Evolutionary conservation across 257 asterid species (phyloP).

Genomic region (Jasminum sambac): DNA sequence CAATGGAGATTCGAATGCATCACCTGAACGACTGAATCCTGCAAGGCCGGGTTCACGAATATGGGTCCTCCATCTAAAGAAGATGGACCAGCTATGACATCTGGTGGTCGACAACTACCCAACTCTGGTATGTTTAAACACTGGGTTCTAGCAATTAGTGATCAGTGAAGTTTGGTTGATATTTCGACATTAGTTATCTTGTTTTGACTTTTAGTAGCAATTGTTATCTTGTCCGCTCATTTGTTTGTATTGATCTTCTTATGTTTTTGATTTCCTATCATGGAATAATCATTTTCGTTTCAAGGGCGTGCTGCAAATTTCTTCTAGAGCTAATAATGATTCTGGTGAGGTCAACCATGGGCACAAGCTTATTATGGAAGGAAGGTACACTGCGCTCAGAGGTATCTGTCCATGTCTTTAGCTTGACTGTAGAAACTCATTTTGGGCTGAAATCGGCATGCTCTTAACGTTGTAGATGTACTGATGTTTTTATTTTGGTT

Average conservation of each 20-base stretch:
- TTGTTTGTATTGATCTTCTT: background rate
- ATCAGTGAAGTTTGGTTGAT: slow-evolving; percentile 13
- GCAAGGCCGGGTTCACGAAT: slow-evolving; percentile 40
- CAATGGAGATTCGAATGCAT: slow-evolving; percentile 56
- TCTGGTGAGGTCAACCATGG: slow-evolving; percentile 43
- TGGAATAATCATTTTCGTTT: slow-evolving; percentile 28
- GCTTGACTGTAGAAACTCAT: slow-evolving; percentile 14
- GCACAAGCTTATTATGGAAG: slow-evolving; percentile 46
- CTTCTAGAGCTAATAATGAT: slow-evolving; percentile 47
- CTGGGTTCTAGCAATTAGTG: slow-evolving; percentile 12
- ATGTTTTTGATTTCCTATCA: slow-evolving; percentile 20
- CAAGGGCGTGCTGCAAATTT: slow-evolving; percentile 52
- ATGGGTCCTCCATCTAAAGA: slow-evolving; percentile 49
- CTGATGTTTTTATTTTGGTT: background rate
- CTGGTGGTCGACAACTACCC: slow-evolving; percentile 50
- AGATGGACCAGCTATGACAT: slow-evolving; percentile 38
- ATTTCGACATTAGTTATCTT: slow-evolving; percentile 7
- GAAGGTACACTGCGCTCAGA: slow-evolving; percentile 48
- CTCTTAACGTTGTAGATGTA: too few relatives aligned
- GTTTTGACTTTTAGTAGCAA: slow-evolving; percentile 6
- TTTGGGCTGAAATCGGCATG: slow-evolving; percentile 9
- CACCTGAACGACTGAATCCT: slow-evolving; percentile 44
- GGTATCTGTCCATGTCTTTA: slow-evolving; percentile 47
- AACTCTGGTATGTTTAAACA: slow-evolving; percentile 31
- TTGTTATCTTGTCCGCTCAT: slow-evolving; percentile 2